phyloP scores from a whole-genome alignment of 164 flowering plant species.

The Kingdonia uniflora region DNA sequence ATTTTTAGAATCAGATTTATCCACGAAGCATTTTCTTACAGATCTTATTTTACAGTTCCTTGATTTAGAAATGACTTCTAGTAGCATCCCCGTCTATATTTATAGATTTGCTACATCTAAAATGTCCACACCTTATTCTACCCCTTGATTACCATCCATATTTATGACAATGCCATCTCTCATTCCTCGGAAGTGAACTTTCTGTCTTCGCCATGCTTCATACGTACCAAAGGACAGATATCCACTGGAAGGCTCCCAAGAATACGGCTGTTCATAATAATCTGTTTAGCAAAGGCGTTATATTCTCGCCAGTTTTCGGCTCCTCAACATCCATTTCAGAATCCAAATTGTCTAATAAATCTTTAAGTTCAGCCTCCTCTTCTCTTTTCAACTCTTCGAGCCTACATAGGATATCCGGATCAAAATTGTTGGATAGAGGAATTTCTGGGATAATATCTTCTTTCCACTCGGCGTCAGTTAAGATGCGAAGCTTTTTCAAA shows the following conservation, averaged over 20 bases:
- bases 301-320: conserved; percentile 54
- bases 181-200: conserved; percentile 35
- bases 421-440: conserved; percentile 76
- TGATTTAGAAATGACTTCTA: too few species aligned
- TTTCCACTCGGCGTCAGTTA: conserved; percentile 75
- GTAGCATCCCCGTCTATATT: too few species aligned
- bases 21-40: too few species aligned
- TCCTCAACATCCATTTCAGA: conserved; percentile 58
- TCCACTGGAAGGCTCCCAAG: conserved; percentile 84
- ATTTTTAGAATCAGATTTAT: too few species aligned
- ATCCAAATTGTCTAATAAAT: conserved; percentile 46
- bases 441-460: conserved; percentile 80
- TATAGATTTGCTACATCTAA: too few species aligned
- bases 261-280: conserved; percentile 68
- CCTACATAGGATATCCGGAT: conserved; percentile 60
- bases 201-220: conserved; percentile 71
- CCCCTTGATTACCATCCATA: too few species aligned
- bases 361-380: conserved; percentile 46
- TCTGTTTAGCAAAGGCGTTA: conserved; percentile 53
- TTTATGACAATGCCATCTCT: too few species aligned
- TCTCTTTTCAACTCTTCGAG: conserved; percentile 81
- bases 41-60: too few species aligned
- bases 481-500: conserved; percentile 62
- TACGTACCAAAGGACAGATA: conserved; percentile 58
- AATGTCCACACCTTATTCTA: too few species aligned